A percentile compares a stretch with the other conserved stretches of the same genome.
Conservation (phyloP, 176 grass and related monocot genomes). For the Areca catechu region DNA sequence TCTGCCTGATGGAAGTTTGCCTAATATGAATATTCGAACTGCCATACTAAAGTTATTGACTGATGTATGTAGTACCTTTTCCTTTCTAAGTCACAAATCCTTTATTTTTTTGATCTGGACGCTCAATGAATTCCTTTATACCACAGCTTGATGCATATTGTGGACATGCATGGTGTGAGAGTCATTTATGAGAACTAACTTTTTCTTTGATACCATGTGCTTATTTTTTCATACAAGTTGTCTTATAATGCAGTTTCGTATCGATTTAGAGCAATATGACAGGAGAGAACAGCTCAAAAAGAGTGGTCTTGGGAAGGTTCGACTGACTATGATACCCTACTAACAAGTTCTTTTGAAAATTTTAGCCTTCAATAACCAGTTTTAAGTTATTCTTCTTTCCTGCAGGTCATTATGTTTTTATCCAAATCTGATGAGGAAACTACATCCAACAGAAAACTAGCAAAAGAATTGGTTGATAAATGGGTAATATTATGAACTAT, state of each 20-base stretch:
- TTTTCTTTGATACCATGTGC: too few species aligned
- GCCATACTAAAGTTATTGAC: constrained; percentile 73
- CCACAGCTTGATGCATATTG: too few species aligned
- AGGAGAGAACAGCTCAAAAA: constrained; percentile 93
- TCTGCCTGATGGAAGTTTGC: constrained; percentile 82
- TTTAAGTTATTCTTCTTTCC: constrained; percentile 2
- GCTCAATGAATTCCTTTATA: background rate
- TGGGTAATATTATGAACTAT: constrained; percentile 46
- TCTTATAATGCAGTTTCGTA: constrained; percentile 56
- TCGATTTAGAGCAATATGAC: constrained; percentile 89
- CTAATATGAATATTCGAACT: constrained; percentile 92
- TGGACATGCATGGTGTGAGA: too few species aligned
- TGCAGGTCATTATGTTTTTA: constrained; percentile 96
- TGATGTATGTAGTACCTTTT: constrained; percentile 45
- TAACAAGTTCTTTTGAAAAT: too few species aligned
- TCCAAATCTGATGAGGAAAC: constrained; percentile 96
- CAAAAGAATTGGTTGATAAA: constrained; percentile 97
- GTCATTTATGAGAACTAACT: too few species aligned
- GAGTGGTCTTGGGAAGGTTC: constrained; percentile 94
- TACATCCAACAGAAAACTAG: constrained; percentile 84
- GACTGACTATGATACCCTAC: too few species aligned
- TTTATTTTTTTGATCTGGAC: background rate
- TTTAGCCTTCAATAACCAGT: too few species aligned
- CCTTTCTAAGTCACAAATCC: background rate
- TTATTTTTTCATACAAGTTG: constrained; percentile 23